Conservation (phyloP, 1,284 basidiomycete genomes). For the Marasmius sp. region DNA sequence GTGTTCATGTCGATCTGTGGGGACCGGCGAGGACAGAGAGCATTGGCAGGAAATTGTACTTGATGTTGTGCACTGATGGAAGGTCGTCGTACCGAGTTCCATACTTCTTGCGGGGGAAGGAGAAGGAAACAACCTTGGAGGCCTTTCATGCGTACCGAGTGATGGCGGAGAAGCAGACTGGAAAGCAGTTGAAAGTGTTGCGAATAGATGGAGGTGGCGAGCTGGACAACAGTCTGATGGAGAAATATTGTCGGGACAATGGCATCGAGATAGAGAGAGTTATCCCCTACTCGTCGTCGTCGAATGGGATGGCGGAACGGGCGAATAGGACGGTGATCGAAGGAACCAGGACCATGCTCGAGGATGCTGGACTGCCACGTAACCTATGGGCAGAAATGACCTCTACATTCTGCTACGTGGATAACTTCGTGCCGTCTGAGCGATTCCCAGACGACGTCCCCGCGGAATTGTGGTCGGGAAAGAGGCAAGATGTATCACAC, state of each 20-base stretch:
- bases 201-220: not conserved
- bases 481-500: slow-evolving; percentile 3
- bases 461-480: not conserved
- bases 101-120: not conserved
- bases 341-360: not conserved
- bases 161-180: not conserved
- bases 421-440: not conserved
- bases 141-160: not conserved
- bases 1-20: not conserved
- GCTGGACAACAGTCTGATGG: not conserved
- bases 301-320: slow-evolving; percentile 7
- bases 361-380: not conserved
- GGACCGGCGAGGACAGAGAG: not conserved
- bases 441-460: not conserved
- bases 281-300: slow-evolving; percentile 3
- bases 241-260: no score
- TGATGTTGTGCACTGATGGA: not conserved
- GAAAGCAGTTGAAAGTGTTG: not conserved
- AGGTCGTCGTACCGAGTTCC: not conserved
- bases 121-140: not conserved
- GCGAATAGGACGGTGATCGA: slow-evolving; percentile 1
- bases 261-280: not conserved
- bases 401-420: not conserved
- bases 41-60: not conserved
- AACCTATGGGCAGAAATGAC: not conserved